Conservation (phyloP, 805 yeast genomes). For the Nakazawaea ishiwadae region DNA sequence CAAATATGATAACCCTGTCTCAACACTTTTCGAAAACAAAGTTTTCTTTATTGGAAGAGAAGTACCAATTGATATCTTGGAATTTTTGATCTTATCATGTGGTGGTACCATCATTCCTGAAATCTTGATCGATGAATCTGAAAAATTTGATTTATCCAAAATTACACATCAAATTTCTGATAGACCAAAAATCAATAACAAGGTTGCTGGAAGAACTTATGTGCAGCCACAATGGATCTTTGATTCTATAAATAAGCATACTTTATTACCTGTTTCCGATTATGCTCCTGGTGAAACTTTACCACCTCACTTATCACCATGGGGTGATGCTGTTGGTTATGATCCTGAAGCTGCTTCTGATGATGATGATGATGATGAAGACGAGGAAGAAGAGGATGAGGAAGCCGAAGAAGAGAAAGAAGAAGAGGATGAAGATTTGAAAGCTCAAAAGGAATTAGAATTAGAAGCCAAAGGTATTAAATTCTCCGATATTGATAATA, state of each 20-base stretch:
- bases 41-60: conserved; percentile 91
- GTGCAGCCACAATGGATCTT: conserved; percentile 98
- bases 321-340: conserved; percentile 95
- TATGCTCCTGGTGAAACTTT: conserved; percentile 93
- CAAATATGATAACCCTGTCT: conserved; percentile 50
- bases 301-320: conserved; percentile 97
- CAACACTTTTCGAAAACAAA: conserved; percentile 66
- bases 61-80: conserved; percentile 88
- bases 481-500: conserved; percentile 52
- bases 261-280: conserved; percentile 67
- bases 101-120: conserved; percentile 89
- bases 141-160: conserved; percentile 52
- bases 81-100: conserved; percentile 77
- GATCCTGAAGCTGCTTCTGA: conserved; percentile 63
- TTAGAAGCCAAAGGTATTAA: conserved; percentile 86
- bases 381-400: conserved; percentile 40
- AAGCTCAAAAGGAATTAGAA: conserved; percentile 66
- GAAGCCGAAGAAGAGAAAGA: conserved; percentile 49
- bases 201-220: conserved; percentile 88
- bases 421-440: conserved; percentile 51
- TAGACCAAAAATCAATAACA: conserved; percentile 74
- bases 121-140: conserved; percentile 72
- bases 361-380: conserved; percentile 36
- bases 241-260: conserved; percentile 79
- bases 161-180: conserved; percentile 94